These are phyloP conservation scores for Coniochaeta prunicola DNA, from an alignment of 2,329 filamentous ascomycete species.

Conservation along the genomic window DNA sequence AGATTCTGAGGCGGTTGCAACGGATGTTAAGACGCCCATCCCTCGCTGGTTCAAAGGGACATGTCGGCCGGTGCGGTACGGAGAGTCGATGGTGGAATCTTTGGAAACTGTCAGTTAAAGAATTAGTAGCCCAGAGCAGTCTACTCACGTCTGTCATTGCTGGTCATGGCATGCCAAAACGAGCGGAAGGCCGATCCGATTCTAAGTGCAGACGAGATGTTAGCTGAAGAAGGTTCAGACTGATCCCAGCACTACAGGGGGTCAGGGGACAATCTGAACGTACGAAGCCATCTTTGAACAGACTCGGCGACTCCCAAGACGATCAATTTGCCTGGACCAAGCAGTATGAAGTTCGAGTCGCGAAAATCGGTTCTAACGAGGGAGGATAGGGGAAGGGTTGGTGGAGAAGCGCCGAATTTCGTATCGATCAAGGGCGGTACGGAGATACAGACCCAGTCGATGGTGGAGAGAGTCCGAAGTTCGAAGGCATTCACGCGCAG, in stretches of 20 bases:
- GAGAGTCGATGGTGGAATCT: slow-evolving; percentile 93
- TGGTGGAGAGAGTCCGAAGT: background rate
- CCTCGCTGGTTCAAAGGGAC: slow-evolving; percentile 67
- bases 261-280: background rate
- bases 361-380: background rate
- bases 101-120: slow-evolving; percentile 11
- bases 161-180: slow-evolving; percentile 91
- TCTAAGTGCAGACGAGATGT: slow-evolving; percentile 28
- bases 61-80: slow-evolving; percentile 84
- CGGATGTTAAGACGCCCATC: slow-evolving; percentile 65
- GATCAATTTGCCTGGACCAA: background rate
- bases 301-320: background rate
- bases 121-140: background rate
- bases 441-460: background rate
- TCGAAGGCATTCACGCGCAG: background rate
- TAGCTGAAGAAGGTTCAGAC: background rate
- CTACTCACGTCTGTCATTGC: slow-evolving; percentile 58
- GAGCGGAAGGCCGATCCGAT: slow-evolving; percentile 70
- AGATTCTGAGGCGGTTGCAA: slow-evolving; percentile 85
- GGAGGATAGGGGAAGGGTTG: background rate
- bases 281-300: slow-evolving; percentile 3
- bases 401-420: slow-evolving; percentile 1
- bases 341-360: background rate
- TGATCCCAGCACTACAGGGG: background rate
- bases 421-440: slow-evolving; percentile 1